Conservation (phyloP, 768 basidiomycete species). For the Kwoniella shandongensis region DNA sequence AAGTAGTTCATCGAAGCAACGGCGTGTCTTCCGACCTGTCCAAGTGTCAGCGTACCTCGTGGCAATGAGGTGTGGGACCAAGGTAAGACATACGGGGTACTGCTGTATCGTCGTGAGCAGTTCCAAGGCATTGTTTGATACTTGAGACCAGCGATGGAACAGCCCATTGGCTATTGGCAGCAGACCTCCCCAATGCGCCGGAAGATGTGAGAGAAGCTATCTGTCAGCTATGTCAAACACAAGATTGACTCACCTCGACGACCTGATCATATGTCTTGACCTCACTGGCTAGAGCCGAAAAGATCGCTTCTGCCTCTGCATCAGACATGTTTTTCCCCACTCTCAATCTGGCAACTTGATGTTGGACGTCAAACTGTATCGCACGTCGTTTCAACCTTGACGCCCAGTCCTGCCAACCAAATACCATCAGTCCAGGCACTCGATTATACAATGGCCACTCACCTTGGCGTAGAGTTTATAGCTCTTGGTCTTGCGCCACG, state of each 20-base stretch:
- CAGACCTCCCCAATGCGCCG: conserved; percentile 77
- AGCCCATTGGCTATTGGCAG: conserved; percentile 82
- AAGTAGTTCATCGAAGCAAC: conserved; percentile 41
- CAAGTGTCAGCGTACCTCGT: conserved; percentile 9
- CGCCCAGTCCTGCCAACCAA: conserved; percentile 64
- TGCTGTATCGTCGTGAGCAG: conserved; percentile 75
- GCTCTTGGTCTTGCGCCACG: conserved; percentile 80
- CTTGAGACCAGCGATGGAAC: conserved; percentile 77
- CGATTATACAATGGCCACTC: too few species aligned
- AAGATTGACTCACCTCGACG: conserved; percentile 65
- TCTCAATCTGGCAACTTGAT: conserved; percentile 81
- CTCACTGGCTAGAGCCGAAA: conserved; percentile 68
- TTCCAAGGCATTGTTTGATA: conserved; percentile 77
- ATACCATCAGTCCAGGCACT: conserved; percentile 2
- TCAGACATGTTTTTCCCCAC: conserved; percentile 70
- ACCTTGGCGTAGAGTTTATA: conserved; percentile 75
- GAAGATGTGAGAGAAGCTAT: conserved; percentile 76
- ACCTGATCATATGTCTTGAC: conserved; percentile 83
- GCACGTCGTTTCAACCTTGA: conserved; percentile 61
- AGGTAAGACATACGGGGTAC: conserved; percentile 64
- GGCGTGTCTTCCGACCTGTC: conserved; percentile 41
- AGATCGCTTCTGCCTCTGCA: conserved; percentile 71
- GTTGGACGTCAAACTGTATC: conserved; percentile 77
- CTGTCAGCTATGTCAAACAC: neutral
- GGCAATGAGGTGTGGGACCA: neutral